These are phyloP conservation scores for Colletotrichum sp. DNA, from an alignment of 2,329 filamentous ascomycete species.

Conservation along the genomic window DNA sequence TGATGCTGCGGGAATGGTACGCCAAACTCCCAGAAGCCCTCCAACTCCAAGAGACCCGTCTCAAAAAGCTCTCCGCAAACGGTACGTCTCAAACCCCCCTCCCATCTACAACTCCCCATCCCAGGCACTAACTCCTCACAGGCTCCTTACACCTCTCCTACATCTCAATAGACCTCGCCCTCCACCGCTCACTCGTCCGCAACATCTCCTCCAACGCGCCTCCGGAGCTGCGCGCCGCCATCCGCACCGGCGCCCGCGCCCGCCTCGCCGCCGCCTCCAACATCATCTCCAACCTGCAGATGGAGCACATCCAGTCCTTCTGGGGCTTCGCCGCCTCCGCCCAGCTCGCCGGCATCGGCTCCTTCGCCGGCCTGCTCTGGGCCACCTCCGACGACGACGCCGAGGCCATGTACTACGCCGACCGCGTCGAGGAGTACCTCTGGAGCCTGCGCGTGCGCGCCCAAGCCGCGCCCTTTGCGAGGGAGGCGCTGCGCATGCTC, in stretches of 20 bases:
- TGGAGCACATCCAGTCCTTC: conserved; percentile 50
- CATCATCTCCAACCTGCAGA: conserved; percentile 45
- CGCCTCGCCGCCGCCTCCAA: conserved; percentile 44
- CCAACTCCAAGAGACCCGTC: conserved; percentile 46
- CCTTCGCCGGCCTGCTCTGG: conserved; percentile 46
- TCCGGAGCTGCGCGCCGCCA: conserved; percentile 30
- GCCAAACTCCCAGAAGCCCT: conserved; percentile 48
- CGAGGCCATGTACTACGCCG: conserved; percentile 44
- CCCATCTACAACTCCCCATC: background rate
- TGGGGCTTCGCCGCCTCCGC: conserved; percentile 51
- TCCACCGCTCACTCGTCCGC: conserved; percentile 55
- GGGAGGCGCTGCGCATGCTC: conserved; percentile 42
- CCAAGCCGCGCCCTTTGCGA: conserved; percentile 41
- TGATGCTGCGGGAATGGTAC: conserved; percentile 47
- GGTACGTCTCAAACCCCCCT: conserved; percentile 14
- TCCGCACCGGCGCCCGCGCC: conserved; percentile 42
- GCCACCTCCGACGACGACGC: conserved; percentile 39
- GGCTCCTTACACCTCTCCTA: conserved; percentile 56
- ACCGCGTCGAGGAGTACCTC: conserved; percentile 43
- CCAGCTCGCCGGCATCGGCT: conserved; percentile 46
- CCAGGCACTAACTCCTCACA: conserved; percentile 32
- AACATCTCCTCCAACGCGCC: conserved; percentile 40
- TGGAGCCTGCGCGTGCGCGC: conserved; percentile 47
- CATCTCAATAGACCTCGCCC: conserved; percentile 54
- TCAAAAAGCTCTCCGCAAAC: conserved; percentile 45